phyloP scores from a whole-genome alignment of 805 yeast genomes.

The Lachancea quebecensis region DNA sequence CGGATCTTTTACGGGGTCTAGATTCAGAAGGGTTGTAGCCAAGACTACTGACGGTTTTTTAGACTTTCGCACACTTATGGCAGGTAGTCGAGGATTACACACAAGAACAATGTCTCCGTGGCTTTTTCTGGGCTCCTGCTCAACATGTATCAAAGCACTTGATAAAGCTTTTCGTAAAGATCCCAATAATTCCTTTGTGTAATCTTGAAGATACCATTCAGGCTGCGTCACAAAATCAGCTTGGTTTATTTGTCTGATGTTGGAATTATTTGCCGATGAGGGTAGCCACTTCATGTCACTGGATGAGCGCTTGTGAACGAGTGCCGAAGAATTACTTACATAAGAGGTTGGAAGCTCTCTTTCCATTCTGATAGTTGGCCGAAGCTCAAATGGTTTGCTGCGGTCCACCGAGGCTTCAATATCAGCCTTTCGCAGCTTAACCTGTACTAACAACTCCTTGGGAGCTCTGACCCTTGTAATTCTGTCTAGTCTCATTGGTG shows the following conservation, averaged over 20 bases:
- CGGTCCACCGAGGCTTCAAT: background rate
- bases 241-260: slow-evolving; percentile 1
- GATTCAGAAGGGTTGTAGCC: background rate
- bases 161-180: background rate
- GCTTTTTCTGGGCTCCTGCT: no score
- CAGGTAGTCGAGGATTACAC: no score
- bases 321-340: slow-evolving; percentile 13
- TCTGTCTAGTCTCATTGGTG: slow-evolving; percentile 40
- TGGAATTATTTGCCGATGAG: slow-evolving; percentile 2
- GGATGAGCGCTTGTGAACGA: background rate
- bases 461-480: slow-evolving; percentile 35
- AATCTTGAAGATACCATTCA: background rate
- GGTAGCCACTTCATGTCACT: slow-evolving; percentile 4
- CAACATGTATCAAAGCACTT: no score
- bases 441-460: slow-evolving; percentile 29
- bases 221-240: slow-evolving; percentile 1
- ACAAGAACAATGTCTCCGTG: no score
- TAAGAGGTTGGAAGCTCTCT: slow-evolving; percentile 18
- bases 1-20: background rate
- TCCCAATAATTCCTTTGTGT: background rate
- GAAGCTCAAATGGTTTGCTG: slow-evolving; percentile 3
- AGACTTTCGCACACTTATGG: no score
- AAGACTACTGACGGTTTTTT: no score
- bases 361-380: slow-evolving; percentile 7
- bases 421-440: slow-evolving; percentile 5